Percentiles rank a stretch among this genome's conserved stretches.
phyloP scores from a whole-genome alignment of 805 yeast genomes.

The Barnettozyma wickerhamii region DNA sequence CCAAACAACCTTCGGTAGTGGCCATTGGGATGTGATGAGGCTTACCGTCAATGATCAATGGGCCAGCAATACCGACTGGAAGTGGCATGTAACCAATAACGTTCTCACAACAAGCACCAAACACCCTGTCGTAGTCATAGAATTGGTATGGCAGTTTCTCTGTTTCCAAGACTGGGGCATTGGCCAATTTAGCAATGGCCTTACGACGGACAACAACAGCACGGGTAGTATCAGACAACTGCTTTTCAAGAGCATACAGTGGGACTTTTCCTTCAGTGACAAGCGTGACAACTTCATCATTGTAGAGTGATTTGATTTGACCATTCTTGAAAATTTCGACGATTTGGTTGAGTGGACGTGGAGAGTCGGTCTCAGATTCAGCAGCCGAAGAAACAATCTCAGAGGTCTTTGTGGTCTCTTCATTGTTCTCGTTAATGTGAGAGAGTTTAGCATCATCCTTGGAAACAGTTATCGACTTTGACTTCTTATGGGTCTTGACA shows the following conservation, averaged over 20 bases:
- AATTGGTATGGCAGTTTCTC: constrained; percentile 70
- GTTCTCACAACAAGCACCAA: constrained; percentile 99
- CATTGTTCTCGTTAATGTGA: constrained; percentile 10
- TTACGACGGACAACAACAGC: constrained; percentile 93
- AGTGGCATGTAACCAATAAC: constrained; percentile 95
- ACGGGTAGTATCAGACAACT: constrained; percentile 80
- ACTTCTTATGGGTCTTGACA: constrained; percentile 29
- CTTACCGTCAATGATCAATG: constrained; percentile 83
- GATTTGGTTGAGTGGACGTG: constrained; percentile 63
- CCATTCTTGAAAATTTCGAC: constrained; percentile 65
- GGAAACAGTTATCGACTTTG: constrained; percentile 27
- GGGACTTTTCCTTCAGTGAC: constrained; percentile 79
- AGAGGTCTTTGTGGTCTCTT: constrained; percentile 19
- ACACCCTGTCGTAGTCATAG: constrained; percentile 92
- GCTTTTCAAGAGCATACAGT: constrained; percentile 90
- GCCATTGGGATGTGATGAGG: constrained; percentile 97
- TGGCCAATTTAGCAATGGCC: constrained; percentile 80
- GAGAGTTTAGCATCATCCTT: constrained; percentile 20
- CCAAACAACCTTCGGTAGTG: constrained; percentile 97
- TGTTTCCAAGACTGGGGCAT: constrained; percentile 73
- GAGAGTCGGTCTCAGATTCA: constrained; percentile 33
- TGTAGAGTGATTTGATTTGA: constrained; percentile 53
- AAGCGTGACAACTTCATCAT: constrained; percentile 71
- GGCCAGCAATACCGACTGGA: constrained; percentile 98
- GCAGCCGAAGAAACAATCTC: constrained; percentile 28